Conservation (phyloP, 768 basidiomycete genomes). For the Termitomyces sp. region DNA sequence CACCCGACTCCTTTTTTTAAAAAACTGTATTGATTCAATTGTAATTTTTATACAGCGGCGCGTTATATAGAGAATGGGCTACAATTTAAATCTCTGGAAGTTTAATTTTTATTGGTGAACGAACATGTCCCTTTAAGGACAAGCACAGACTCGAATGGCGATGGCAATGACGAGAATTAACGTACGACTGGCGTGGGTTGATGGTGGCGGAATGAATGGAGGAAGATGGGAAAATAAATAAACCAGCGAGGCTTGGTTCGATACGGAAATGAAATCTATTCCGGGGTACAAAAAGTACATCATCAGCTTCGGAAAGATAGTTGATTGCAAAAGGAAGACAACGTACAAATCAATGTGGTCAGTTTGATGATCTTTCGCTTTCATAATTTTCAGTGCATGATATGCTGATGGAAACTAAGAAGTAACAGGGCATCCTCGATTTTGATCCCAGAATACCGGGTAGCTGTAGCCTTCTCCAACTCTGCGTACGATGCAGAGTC, state of each 20-base stretch:
- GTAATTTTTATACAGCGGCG: neutral
- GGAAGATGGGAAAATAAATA: constrained; percentile 10
- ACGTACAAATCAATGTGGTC: constrained; percentile 6
- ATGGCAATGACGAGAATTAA: neutral
- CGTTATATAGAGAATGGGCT: neutral
- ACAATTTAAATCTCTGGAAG: neutral
- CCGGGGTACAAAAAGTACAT: constrained; percentile 1
- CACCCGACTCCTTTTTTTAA: too few relatives aligned
- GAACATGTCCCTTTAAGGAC: neutral
- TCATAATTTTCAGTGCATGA: constrained; percentile 42
- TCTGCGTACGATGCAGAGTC: constrained; percentile 39
- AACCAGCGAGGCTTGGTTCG: neutral
- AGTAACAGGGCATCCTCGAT: constrained; percentile 73
- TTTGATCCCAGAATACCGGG: constrained; percentile 48
- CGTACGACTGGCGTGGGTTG: neutral
- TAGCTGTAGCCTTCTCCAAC: constrained; percentile 39
- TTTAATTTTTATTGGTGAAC: neutral
- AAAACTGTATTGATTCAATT: neutral
- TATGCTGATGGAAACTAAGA: constrained; percentile 68
- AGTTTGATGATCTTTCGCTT: constrained; percentile 2
- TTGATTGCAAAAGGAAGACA: neutral
- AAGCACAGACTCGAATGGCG: neutral
- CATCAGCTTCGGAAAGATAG: neutral
- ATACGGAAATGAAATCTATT: constrained; percentile 8
- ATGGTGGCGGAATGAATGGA: constrained; percentile 2